Base-by-base conservation (phyloP, 495 filamentous ascomycete species). In the Tuber calosporum region DNA sequence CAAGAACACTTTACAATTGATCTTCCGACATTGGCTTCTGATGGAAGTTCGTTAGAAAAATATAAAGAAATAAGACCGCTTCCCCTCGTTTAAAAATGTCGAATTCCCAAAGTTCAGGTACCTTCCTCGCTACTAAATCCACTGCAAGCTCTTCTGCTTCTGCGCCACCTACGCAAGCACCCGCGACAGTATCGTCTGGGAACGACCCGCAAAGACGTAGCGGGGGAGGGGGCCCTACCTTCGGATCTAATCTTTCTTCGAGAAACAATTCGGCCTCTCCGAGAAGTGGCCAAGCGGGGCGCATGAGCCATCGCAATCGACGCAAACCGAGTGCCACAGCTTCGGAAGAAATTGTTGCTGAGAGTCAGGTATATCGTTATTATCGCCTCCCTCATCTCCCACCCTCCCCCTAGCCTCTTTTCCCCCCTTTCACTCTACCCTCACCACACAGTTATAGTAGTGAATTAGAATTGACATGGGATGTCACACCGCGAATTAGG, bases 261-360 rank as follows among this genome's bases (percentile, higher is more conserved):
- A 86, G 88, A 48, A 82, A 80, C 43, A 81, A 85, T 9, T 83
- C 84, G 30, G 83, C 87, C 41, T 82, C 86, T 66, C 83, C 89
- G 7, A 86, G 92, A 74, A 97, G 93, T 84, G 89, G 86, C 72
- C 94, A 97, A 84, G 83, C 83, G 37, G 83, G 86, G 69, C 89
- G 89, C 83, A 92, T 88, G 82, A 92, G 92, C 81, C 92, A 97
- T 81, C 85, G 86, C 73, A 86, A 84, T 75, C 85, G 86, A 80
- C 84, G 84, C 79, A 83, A 84, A 74, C 85, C 85, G 43, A 84
- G 79, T 67, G 48, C 72, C 9, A 68, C 62, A 19, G 39, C 67
- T 1, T 43, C 68, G 42, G 75, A 40, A 73, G 62, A 75, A 34
- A 71, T 70, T 15, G 74, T 62, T 70, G 58, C 39, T 62, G 70